A percentile compares a stretch with the other conserved stretches of the same genome.
Evolutionary conservation across 345 rosid genomes (phyloP).

Genomic region (Eucalyptus shirleyi): DNA sequence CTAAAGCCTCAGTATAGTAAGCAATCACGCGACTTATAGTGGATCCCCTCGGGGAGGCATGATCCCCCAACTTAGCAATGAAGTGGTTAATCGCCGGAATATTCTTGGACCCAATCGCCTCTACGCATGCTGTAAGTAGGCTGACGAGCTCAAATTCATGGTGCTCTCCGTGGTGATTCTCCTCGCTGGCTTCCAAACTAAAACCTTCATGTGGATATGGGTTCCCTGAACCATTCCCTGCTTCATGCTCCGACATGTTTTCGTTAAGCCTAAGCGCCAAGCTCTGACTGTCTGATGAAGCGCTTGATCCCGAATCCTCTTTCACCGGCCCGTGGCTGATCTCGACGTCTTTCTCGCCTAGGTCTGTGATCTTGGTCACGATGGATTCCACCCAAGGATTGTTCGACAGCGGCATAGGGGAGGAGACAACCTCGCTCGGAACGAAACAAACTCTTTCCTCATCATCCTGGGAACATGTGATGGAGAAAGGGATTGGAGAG

Average conservation of each 20-base stretch:
- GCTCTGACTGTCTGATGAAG: conserved; percentile 67
- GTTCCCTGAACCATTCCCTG: conserved; percentile 47
- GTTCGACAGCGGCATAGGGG: conserved; percentile 50
- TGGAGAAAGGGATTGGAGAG: conserved; percentile 50
- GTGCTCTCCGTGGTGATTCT: conserved; percentile 34
- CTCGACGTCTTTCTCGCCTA: conserved; percentile 55
- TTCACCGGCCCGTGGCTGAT: conserved; percentile 41
- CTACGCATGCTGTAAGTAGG: conserved; percentile 65
- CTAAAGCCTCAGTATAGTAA: conserved; percentile 81
- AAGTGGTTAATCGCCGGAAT: conserved; percentile 47
- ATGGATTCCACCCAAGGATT: conserved; percentile 77
- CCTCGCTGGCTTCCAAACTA: conserved; percentile 25
- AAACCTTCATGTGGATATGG: conserved; percentile 25
- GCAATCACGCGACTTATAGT: conserved; percentile 60
- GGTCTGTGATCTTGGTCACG: conserved; percentile 56
- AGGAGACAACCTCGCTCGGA: conserved; percentile 57
- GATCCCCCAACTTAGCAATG: conserved; percentile 64
- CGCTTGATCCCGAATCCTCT: conserved; percentile 77
- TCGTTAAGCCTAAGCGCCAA: conserved; percentile 39
- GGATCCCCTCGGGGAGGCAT: conserved; percentile 74
- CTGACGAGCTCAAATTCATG: conserved; percentile 70
- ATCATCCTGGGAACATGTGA: conserved; percentile 58
- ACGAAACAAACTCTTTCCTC: conserved; percentile 58
- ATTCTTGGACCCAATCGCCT: conserved; percentile 68
- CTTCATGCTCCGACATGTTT: conserved; percentile 23